Base-by-base conservation (phyloP, 352 stramenopile species). In the Pythium periplocum region DNA sequence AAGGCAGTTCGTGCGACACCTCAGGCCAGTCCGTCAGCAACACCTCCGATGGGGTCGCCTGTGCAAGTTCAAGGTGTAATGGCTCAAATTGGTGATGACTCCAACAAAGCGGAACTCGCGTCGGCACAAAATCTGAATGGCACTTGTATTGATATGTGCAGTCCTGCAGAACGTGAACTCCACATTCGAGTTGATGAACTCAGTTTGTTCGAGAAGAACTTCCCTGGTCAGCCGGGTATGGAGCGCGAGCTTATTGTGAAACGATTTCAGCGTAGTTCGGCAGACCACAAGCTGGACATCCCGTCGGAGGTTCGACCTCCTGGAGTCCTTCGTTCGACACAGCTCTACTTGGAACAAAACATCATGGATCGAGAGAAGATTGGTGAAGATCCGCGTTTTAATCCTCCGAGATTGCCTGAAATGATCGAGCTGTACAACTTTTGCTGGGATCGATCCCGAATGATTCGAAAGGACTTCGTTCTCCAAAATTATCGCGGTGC, bases 391-490 rank as follows among this genome's bases (percentile, higher is more conserved):
- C 61, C 72, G 11, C 85, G 85, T 6, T 88, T 95, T 44, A 74
- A 82, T 10, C 68, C 75, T 6, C 85, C 85, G 42, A 77, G 85
- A 33, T 53, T 71, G 0, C 83, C 85, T 7, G 85, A 93, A 42
- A 46, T 78, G 7, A 90, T 95, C 32, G 85, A 93, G 66, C 71
- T 98, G n/a, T 98, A 98, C 78, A 95, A 98, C 51, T 98, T 98
- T 48, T 96, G 97, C 51, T 98, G 93, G 93, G 90, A 98, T 69
- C 78, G 95, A 6, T 97, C 89, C 48, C 83, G 93, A 37, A 98
- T 98, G 93, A 93, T 98, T 59, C 87, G 93, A 40, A 98, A 98
- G 56, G 95, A 98, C 57, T 98, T 98, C 48, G 93, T 97, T 31
- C 69, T 98, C 8, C 94, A 98, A 59, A 98, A 98, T 67, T 98